Base-by-base conservation (phyloP, 495 filamentous ascomycete genomes). In the Aspergillus nidulans region DNA sequence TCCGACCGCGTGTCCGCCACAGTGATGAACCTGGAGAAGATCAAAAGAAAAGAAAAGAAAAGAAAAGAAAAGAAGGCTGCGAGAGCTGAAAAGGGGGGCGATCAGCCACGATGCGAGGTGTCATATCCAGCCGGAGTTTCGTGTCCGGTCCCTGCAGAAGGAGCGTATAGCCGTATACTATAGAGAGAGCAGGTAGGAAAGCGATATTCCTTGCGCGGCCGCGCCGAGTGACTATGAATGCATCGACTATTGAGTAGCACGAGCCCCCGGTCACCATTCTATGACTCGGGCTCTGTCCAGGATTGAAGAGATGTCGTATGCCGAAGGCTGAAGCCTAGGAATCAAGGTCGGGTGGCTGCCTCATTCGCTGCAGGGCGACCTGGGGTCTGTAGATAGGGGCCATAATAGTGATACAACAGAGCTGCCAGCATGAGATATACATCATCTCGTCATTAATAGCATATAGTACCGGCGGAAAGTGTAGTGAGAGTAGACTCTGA, bases 1-100 rank as follows among this genome's bases (percentile, higher is more conserved):
- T 15, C 19, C 16, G 21, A 34, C 49, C 42, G 43, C 52, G 30
- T 55, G 52, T 55, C 43, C 23, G 52, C 52, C 43, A 48, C 43
- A 15, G 36, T 46, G 21, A 18, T 34, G 28, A 15, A 4, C 2
- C 10, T 7, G 13, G 15, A 8, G 16, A 21, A 53, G 18, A 26
- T 46, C 15, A 16, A 38, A 6, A 39, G 9, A 25, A 49, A 48
- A 28, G 5, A 28, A 28, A 28, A 28, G 26, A 28, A 38, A 6
- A 39, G 9, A 25, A 49, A 48, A 28, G 5, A 28, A 28, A 28
- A 28, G 26, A 28, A 28, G 26, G 26, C 26, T 28, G 26, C 26
- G 9, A 28, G 26, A 28, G 26, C 26, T 28, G 26, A 28, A 28
- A 28, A 28, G 26, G 23, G 36, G 32, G 32, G n/a, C 24, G 13